Percentiles rank a stretch among this genome's conserved stretches.
Conservation (phyloP, 139 green algal genomes). For the Chlamydomonas sphaeroides region DNA sequence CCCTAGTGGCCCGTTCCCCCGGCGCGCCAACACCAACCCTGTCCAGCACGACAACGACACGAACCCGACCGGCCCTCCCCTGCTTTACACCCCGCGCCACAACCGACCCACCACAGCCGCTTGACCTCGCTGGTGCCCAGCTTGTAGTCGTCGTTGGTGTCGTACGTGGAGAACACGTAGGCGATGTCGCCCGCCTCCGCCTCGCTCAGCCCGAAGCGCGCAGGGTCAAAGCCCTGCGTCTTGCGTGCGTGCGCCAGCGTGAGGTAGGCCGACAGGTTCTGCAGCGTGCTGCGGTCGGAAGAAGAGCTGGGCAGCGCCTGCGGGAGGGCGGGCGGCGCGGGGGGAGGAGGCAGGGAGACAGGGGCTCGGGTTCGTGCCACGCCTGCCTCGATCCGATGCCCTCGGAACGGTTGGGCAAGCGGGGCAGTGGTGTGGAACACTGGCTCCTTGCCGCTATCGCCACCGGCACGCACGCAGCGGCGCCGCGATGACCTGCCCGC, state of each 20-base stretch:
- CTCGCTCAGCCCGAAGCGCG: slow-evolving; percentile 67
- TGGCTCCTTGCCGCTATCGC: too few species aligned
- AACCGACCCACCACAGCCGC: slow-evolving; percentile 61
- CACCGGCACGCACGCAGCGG: too few species aligned
- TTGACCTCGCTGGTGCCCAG: slow-evolving; percentile 68
- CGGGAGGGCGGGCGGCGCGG: too few species aligned
- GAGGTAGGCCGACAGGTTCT: slow-evolving; percentile 80
- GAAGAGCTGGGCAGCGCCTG: slow-evolving; percentile 39
- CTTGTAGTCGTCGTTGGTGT: slow-evolving; percentile 73
- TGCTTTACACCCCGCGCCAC: too few species aligned
- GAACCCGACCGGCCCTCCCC: neutral
- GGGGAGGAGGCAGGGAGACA: too few species aligned
- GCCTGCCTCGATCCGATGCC: too few species aligned
- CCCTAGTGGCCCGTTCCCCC: too few species aligned
- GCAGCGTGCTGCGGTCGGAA: slow-evolving; percentile 54
- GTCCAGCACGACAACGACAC: neutral
- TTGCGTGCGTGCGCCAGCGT: slow-evolving; percentile 75
- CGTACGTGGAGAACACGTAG: slow-evolving; percentile 75
- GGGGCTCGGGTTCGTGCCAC: too few species aligned
- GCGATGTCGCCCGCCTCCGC: slow-evolving; percentile 77
- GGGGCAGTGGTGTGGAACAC: too few species aligned
- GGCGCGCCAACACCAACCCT: too few species aligned
- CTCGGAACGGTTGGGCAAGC: too few species aligned
- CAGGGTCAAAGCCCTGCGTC: slow-evolving; percentile 70
- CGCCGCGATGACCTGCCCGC: too few species aligned